Evolutionary conservation across 352 stramenopile species (phyloP).

Genomic region (Phytophthora pini): DNA sequence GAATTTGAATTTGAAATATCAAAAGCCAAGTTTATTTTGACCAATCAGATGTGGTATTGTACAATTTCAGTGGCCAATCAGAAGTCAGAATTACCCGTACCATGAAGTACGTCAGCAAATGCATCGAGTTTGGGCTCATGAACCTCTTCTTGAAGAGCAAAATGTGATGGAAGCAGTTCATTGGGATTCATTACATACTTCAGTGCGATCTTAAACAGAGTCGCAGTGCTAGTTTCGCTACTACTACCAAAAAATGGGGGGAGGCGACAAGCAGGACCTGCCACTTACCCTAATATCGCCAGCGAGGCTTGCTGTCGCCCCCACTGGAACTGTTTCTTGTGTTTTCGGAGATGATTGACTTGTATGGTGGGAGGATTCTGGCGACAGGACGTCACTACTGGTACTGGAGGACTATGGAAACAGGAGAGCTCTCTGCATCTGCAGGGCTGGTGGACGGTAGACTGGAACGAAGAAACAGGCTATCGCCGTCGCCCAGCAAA

Average conservation of each 20-base stretch:
- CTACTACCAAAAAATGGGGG: slow-evolving; percentile 25
- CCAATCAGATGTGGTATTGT: slow-evolving; percentile 14
- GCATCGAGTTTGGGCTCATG: background rate
- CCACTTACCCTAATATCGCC: slow-evolving; percentile 28
- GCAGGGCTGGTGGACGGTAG: slow-evolving; percentile 5
- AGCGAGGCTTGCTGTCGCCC: slow-evolving; percentile 13
- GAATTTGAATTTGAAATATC: slow-evolving; percentile 37
- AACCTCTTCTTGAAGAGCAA: background rate
- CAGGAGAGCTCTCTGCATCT: slow-evolving; percentile 30
- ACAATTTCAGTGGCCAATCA: slow-evolving; percentile 10
- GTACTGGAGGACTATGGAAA: slow-evolving; percentile 44
- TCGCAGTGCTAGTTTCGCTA: slow-evolving; percentile 26
- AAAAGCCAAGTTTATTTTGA: slow-evolving; percentile 18
- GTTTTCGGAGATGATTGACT: slow-evolving; percentile 19
- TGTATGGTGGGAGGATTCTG: slow-evolving; percentile 12
- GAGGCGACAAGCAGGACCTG: slow-evolving; percentile 16
- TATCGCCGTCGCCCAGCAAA: slow-evolving; percentile 43
- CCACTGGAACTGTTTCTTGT: slow-evolving; percentile 20
- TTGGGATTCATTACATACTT: slow-evolving; percentile 34
- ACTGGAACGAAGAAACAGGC: slow-evolving; percentile 21
- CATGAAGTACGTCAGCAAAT: background rate
- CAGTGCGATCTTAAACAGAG: slow-evolving; percentile 20
- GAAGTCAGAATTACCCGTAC: background rate
- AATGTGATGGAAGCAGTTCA: slow-evolving; percentile 23
- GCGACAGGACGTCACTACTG: slow-evolving; percentile 36